Base-by-base conservation (phyloP, 768 basidiomycete species). In the Cystobasidium onofrii region DNA sequence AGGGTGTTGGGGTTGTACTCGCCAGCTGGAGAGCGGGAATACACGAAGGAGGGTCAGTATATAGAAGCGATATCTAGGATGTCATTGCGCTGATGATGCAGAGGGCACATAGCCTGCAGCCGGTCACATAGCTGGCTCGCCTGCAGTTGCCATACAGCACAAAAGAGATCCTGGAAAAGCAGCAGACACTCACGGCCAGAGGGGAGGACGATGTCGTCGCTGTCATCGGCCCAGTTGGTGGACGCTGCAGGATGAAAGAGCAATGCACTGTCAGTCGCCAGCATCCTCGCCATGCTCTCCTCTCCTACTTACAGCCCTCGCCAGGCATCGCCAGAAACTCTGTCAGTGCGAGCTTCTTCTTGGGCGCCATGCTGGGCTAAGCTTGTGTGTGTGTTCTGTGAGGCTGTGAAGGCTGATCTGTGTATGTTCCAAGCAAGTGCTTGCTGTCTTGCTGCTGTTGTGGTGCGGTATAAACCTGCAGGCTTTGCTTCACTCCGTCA, bases 221-320 rank as follows among this genome's bases (percentile, higher is more conserved):
- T 93, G 82, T 98, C 96, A 81, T 98, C 96, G 7, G 96, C 96
- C 96, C 96, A 99, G 80, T 91, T 94, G 79, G 69, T 54, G 17
- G 67, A 17, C 15, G 33, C 55, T 50, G 55, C 54, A 33, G n/a
- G 18, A 6, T n/a, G 12, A 31, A 60, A 41, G 20, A 55, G 15
- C 18, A n/a, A n/a, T n/a, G n/a, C n/a, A n/a, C n/a, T n/a, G n/a
- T n/a, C n/a, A n/a, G n/a, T n/a, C n/a, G n/a, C n/a, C n/a, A n/a
- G n/a, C n/a, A n/a, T n/a, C n/a, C n/a, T n/a, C n/a, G n/a, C n/a
- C n/a, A n/a, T n/a, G n/a, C n/a, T n/a, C n/a, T n/a, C n/a, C n/a
- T n/a, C n/a, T 66, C 15, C 43, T 23, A 52, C 65, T 67, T 18
- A 44, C 65, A 29, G 18, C 29, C 43, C 10, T 18, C 65, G 27